Percentiles rank a stretch among this genome's conserved stretches.
Evolutionary conservation across 345 rosid species (phyloP).

Genomic region (Aquilaria yunnanensis): DNA sequence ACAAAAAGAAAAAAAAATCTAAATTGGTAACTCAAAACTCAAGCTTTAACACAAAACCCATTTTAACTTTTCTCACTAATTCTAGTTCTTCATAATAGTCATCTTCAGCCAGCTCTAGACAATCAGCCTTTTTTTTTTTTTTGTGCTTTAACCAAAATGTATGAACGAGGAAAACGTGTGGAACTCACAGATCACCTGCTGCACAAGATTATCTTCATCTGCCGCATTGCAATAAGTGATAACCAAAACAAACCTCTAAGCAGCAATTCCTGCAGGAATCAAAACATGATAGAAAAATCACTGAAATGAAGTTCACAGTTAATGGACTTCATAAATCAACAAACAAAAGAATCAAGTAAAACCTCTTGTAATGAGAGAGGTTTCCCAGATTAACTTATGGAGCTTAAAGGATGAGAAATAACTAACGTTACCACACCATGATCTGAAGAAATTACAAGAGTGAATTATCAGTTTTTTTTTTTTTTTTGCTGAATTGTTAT

Average conservation of each 20-base stretch:
- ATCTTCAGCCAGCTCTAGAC: slow-evolving; percentile 57
- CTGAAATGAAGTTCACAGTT: background rate
- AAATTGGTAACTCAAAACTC: slow-evolving; percentile 42
- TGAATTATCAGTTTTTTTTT: no score
- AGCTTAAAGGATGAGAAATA: no score
- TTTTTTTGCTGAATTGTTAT: no score
- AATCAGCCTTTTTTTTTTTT: slow-evolving; percentile 37
- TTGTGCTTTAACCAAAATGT: slow-evolving; percentile 22
- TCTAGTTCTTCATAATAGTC: slow-evolving; percentile 44
- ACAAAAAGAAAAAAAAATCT: slow-evolving; percentile 15
- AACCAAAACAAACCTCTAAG: slow-evolving; percentile 36
- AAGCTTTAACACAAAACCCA: slow-evolving; percentile 56
- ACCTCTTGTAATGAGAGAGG: no score
- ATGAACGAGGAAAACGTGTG: slow-evolving; percentile 24
- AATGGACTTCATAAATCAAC: no score
- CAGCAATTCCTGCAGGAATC: slow-evolving; percentile 52
- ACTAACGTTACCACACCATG: no score
- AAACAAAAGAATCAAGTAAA: no score
- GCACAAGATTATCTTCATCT: slow-evolving; percentile 45
- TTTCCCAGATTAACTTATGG: no score
- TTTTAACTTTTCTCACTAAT: slow-evolving; percentile 41
- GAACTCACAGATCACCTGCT: slow-evolving; percentile 50
- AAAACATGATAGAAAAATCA: slow-evolving; percentile 4
- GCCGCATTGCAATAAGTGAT: slow-evolving; percentile 22
- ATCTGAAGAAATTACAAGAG: no score